Base-by-base conservation (phyloP, 2,329 filamentous ascomycete genomes). In the Helotiales sp. region DNA sequence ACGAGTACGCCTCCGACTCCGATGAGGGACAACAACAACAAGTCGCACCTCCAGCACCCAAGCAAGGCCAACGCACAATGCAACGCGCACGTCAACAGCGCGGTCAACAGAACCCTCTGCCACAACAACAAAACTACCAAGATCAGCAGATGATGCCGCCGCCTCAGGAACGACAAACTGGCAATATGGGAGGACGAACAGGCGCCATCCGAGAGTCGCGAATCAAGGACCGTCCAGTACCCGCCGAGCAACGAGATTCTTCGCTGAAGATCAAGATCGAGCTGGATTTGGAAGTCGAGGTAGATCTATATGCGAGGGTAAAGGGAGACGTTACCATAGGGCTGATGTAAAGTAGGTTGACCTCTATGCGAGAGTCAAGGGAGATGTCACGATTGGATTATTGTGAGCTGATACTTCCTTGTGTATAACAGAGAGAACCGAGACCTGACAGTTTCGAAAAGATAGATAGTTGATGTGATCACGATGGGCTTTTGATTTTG, bases 211-310 rank as follows among this genome's bases (percentile, higher is more conserved):
- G 68, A 12, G 66, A 76, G 60, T 75, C 73, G 1, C 66, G 73
- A 54, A 75, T 75, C 61, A 69, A 73, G 51, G 73, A 75, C 62
- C 63, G 73, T 10, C 73, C 72, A 19, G 29, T 57, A 24, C 72
- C 72, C 31, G 63, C 66, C 46, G 72, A 71, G 59, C 66, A 67
- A 49, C 66, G 72, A 62, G 73, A 74, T 54, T 74, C 71, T 63
- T 70, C 67, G 58, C 61, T 75, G 63, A 75, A 75, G 67, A 73
- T 76, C 63, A 74, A 75, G 66, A 74, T 76, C 59, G 73, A 76
- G 66, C 54, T 76, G 58, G 73, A 76, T 69, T 68, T 69, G 38
- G 70, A 71, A 67, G 69, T 71, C 49, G 68, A 74, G 72, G 72
- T 74, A 69, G 72, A 74, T 67, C 69, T 74, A 56, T 74, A 75